Base-by-base conservation (phyloP, 176 grass and related monocot species). In the Oryza glaberrima region DNA sequence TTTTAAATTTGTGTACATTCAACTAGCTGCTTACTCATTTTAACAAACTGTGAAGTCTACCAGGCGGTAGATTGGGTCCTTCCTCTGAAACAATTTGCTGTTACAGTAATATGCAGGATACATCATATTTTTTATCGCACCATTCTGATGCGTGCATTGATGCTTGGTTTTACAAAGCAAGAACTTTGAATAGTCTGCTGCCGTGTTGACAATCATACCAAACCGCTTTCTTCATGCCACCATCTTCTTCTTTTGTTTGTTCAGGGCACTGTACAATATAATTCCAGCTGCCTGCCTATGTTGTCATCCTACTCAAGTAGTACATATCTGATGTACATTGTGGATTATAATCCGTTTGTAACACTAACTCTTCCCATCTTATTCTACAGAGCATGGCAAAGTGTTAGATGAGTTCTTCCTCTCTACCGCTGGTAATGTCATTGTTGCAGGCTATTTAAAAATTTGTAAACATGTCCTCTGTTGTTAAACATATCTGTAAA, bases 361-460 rank as follows among this genome's bases (percentile, higher is more conserved):
- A 15, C 35, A 25, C 54, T 75, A 8, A 88, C 79, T 23, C 46
- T 5, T 19, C 23, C 11, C 8, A 66, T 89, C 65, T 90, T 46
- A 71, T 51, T 88, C 65, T 82, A 28, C 90, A 95, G 96, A 92
- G 70, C 96, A 98, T 83, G 96, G 96, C 41, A 95, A 92, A 80
- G 86, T 95, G 65, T 77, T 98, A 71, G 93, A 98, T 76, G 96
- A 98, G 78, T 98, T 98, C 69, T 98, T 95, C 78, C 23, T 94
- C 73, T 98, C 96, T 36, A 98, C 96, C 80, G 93, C 93, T 80
- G 96, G 96, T 99, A 93, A 72, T 67, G 75, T 81, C 49, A 64
- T 88, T 67, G 15, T 85, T 35, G 3, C 63, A 32, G 52, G 20
- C 2, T 44, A 28, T 45, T 45, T 45, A 14, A 11, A 80, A 14